These are phyloP conservation scores for Rhynchospora tenuis DNA, from an alignment of 176 grass and related monocot genomes.

Conservation along the genomic window DNA sequence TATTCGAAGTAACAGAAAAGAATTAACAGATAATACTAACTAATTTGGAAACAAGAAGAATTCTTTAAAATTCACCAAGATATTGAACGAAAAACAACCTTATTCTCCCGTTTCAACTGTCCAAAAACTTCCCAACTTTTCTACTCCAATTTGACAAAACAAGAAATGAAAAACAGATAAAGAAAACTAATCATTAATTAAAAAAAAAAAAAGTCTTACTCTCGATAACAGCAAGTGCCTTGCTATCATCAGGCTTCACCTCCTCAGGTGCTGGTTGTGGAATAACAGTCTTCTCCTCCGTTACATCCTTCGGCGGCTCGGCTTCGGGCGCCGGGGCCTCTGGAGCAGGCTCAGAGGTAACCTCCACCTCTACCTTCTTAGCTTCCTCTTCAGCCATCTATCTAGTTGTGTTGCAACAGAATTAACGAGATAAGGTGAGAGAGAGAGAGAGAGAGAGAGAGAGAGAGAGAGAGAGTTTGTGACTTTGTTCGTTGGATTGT, in stretches of 20 bases:
- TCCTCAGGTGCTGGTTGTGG: slow-evolving; percentile 34
- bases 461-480: neutral
- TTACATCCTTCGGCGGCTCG: slow-evolving; percentile 68
- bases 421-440: slow-evolving; percentile 2
- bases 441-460: neutral
- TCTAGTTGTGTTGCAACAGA: neutral
- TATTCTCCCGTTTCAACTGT: neutral
- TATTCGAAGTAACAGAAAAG: neutral
- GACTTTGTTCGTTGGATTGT: neutral
- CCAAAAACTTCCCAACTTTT: neutral
- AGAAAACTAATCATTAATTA: neutral
- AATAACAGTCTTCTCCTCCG: slow-evolving; percentile 85
- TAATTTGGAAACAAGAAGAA: slow-evolving; percentile 9
- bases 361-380: slow-evolving; percentile 85
- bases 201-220: slow-evolving; percentile 45
- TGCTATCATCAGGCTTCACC: slow-evolving; percentile 54
- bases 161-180: neutral
- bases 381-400: slow-evolving; percentile 56
- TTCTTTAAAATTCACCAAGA: neutral
- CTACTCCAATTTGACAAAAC: neutral
- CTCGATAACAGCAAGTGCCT: slow-evolving; percentile 59
- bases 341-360: slow-evolving; percentile 33
- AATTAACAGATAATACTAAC: no score
- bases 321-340: neutral
- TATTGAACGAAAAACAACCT: neutral